Base-by-base conservation (phyloP, 768 basidiomycete genomes). In the Mycena olivaceomarginata region DNA sequence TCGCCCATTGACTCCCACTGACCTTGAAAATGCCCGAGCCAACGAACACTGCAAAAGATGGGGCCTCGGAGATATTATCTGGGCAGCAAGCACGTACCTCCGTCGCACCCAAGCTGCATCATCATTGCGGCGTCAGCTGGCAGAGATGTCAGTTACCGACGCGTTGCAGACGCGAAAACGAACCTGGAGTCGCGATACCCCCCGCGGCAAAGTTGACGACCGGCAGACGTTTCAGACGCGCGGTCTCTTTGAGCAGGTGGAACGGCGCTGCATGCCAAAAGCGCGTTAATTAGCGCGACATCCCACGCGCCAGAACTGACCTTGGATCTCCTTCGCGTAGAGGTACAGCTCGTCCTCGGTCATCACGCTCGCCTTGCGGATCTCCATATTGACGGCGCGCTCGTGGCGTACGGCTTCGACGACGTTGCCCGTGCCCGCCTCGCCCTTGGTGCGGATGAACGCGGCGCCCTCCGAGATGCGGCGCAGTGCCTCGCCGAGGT, bases 51-150 rank as follows among this genome's bases (percentile, higher is more conserved):
- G 83, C 46, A 41, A 67, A 56, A 31, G 39, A 41, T 67, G 10
- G 67, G 8, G 67, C 12, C 51, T 11, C 11, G 4, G 1, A 8
- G 22, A 53, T 43, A 65, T 16, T 64, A 67, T 76, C 48, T 81
- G 67, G 72, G 78, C 43, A 60, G 18, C 70, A n/a, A 5, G 5
- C 9, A 85, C 93, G 77, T 82, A 97, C 97, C 95, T 89, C 98
- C 97, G 83, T 98, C 98, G 85, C 97, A 97, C 46, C 98, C 97
- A 46, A 99, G 92, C 83, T 98, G 97, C 98, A 99, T 99, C 98
- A 99, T 98, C 78, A 99, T 86, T 5, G 98, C 98, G 18, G 98
- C 98, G 85, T 99, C 98, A 80, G 96, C 97, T 93, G 43, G n/a
- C 53, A 65, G 16, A 18, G 31, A 51, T 46, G 64, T 59, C 57